Conservation (phyloP, 2,329 filamentous ascomycete species). For the Aspergillus aculeatinus region DNA sequence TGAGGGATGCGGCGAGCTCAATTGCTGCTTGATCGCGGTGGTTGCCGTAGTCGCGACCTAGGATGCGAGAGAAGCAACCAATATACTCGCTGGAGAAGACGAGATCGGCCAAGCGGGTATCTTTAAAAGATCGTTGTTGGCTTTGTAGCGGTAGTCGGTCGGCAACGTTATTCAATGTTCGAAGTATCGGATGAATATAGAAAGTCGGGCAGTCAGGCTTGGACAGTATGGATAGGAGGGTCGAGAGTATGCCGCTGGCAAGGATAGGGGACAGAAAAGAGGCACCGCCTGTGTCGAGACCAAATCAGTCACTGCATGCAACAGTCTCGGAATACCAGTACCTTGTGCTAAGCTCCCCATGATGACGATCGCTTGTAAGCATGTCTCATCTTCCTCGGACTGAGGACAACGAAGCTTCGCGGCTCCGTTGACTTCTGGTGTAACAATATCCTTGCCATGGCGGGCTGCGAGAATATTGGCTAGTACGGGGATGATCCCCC, state of each 20-base stretch:
- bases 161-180: slow-evolving; percentile 69
- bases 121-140: slow-evolving; percentile 50
- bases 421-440: slow-evolving; percentile 30
- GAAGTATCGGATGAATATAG: slow-evolving; percentile 71
- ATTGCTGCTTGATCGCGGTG: slow-evolving; percentile 53
- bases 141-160: slow-evolving; percentile 61
- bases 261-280: slow-evolving; percentile 74
- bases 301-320: slow-evolving; percentile 18
- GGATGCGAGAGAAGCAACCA: slow-evolving; percentile 62
- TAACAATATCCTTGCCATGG: slow-evolving; percentile 36
- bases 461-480: slow-evolving; percentile 48
- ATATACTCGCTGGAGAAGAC: slow-evolving; percentile 65
- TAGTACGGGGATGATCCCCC: slow-evolving; percentile 62
- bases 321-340: slow-evolving; percentile 37
- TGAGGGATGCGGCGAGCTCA: slow-evolving; percentile 47
- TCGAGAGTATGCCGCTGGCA: slow-evolving; percentile 64
- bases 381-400: slow-evolving; percentile 65
- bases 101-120: slow-evolving; percentile 57
- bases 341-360: slow-evolving; percentile 81
- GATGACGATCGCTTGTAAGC: slow-evolving; percentile 79
- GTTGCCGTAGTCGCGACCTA: slow-evolving; percentile 58
- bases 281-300: slow-evolving; percentile 63
- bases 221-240: slow-evolving; percentile 69
- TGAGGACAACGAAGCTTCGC: slow-evolving; percentile 31
- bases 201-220: slow-evolving; percentile 63